phyloP scores from a whole-genome alignment of 495 filamentous ascomycete genomes.

The Penicillium daleae region DNA sequence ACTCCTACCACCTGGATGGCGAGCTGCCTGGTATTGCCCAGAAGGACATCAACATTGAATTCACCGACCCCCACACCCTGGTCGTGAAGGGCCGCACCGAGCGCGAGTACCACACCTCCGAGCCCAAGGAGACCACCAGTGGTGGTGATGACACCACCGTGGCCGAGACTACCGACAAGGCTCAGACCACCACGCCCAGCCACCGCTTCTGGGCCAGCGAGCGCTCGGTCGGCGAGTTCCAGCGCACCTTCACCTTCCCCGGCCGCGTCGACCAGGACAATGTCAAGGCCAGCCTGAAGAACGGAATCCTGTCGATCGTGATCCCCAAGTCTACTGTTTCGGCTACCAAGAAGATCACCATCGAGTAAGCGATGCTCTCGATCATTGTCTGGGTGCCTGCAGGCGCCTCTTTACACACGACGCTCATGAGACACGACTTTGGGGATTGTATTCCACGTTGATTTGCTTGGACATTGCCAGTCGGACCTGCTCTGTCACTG shows the following conservation, averaged over 20 bases:
- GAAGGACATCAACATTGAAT: conserved; percentile 81
- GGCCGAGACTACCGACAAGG: conserved; percentile 25
- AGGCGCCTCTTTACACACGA: not conserved
- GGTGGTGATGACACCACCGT: conserved; percentile 27
- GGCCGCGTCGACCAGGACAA: conserved; percentile 72
- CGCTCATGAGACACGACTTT: conserved; percentile 10
- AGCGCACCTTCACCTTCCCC: conserved; percentile 81
- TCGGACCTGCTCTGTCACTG: not conserved
- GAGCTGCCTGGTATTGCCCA: conserved; percentile 85
- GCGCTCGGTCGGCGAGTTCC: conserved; percentile 82
- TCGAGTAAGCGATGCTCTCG: conserved; percentile 51
- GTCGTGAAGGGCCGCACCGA: conserved; percentile 69
- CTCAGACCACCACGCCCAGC: conserved; percentile 24
- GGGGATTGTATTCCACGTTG: not conserved
- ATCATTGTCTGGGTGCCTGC: not conserved
- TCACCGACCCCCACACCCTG: conserved; percentile 79
- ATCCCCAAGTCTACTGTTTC: conserved; percentile 78
- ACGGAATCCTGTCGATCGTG: conserved; percentile 74
- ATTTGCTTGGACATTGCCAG: not conserved
- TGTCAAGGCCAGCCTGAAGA: conserved; percentile 76
- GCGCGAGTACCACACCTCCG: conserved; percentile 48
- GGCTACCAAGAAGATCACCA: conserved; percentile 57
- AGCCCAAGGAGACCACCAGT: conserved; percentile 59
- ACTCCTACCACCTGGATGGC: conserved; percentile 81
- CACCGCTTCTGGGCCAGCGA: conserved; percentile 83